phyloP scores from a whole-genome alignment of 106 monocot genomes.

The Dendrobium chrysotoxum region DNA sequence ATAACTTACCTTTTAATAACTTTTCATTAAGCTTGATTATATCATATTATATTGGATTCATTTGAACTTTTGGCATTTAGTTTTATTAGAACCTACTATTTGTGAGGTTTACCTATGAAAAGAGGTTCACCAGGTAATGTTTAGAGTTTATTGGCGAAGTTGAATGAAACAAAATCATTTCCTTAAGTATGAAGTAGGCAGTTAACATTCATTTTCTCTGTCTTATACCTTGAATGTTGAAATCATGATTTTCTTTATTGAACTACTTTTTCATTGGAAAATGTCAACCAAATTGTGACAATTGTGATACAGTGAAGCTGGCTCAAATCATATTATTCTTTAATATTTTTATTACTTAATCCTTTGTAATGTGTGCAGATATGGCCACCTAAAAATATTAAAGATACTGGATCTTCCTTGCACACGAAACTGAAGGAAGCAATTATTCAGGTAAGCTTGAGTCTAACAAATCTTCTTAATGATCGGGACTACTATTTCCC shows the following conservation, averaged over 20 bases:
- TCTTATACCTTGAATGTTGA: not conserved
- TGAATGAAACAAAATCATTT: not conserved
- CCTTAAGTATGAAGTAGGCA: not conserved
- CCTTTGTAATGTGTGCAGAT: constrained; percentile 35
- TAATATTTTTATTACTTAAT: not conserved
- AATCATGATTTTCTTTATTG: not conserved
- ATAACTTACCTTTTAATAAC: not conserved
- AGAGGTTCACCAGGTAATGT: not conserved
- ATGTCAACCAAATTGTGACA: not conserved
- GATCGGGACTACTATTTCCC: not conserved
- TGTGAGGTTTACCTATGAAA: not conserved
- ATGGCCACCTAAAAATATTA: constrained; percentile 96
- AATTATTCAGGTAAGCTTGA: constrained; percentile 53
- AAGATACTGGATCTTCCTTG: constrained; percentile 88
- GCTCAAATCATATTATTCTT: not conserved
- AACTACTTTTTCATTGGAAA: not conserved
- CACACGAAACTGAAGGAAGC: constrained; percentile 87
- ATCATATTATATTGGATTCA: not conserved
- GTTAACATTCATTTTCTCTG: not conserved
- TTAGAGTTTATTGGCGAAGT: not conserved
- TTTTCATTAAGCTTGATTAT: not conserved
- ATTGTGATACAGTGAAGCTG: not conserved
- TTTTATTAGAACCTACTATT: not conserved
- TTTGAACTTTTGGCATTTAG: not conserved
- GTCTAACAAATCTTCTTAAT: not conserved